Evolutionary conservation across 1,284 basidiomycete genomes (phyloP).

Genomic region (Athelia psychrophila): DNA sequence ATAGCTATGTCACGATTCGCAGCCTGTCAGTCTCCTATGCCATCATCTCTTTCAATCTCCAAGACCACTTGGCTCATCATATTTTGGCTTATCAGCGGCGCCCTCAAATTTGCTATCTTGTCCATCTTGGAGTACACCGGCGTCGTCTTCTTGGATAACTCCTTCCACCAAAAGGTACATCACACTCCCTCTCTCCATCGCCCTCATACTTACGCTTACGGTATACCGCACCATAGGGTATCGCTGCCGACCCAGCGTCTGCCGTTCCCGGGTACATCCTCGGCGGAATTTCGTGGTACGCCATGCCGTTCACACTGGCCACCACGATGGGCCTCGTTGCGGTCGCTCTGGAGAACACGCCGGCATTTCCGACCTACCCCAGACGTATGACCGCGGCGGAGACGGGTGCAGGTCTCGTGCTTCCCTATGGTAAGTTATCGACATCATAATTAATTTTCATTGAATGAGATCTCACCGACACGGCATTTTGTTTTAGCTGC

Average conservation of each 20-base stretch:
- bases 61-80: no score
- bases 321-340: slow-evolving; percentile 39
- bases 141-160: no score
- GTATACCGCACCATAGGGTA: slow-evolving; percentile 1
- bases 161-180: no score
- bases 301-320: slow-evolving; percentile 38
- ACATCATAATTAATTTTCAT: no score
- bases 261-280: slow-evolving; percentile 30
- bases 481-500: slow-evolving; percentile 12
- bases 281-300: slow-evolving; percentile 36
- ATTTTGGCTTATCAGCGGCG: no score
- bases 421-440: slow-evolving; percentile 24
- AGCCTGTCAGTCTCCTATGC: no score
- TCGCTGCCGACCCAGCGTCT: slow-evolving; percentile 26
- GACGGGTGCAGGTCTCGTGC: slow-evolving; percentile 27
- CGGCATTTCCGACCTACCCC: slow-evolving; percentile 6
- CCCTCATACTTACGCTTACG: no score
- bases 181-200: no score
- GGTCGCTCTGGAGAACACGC: slow-evolving; percentile 21
- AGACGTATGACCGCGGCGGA: slow-evolving; percentile 8
- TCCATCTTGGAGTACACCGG: no score
- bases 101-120: no score
- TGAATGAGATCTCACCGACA: no score
- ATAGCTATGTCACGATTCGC: not conserved
- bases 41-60: no score